Evolutionary conservation across 2,329 filamentous ascomycete genomes (phyloP), one percentile per base, ranked within the genome.

Genomic region (Fusarium solani-melongenae): DNA sequence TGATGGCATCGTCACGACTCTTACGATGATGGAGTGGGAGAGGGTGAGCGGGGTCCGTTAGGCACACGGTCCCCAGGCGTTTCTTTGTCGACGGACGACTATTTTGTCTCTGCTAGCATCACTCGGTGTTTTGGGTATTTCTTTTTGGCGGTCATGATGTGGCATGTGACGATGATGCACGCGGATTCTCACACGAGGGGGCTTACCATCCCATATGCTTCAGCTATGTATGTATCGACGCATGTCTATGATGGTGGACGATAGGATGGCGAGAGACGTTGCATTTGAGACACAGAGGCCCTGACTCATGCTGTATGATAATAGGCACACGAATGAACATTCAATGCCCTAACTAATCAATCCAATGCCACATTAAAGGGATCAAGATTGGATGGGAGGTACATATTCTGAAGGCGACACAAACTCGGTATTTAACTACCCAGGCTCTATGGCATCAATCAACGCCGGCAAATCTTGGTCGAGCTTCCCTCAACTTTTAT

Each of bases 1-100:
- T 68, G 66, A 73, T 73, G 67, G 69, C 66, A 70, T 65, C 67
- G 64, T 76, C 72, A 78, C 69, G 74, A 78, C 63, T 69, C 66
- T 78, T 76, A 78, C 61, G 76, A 77, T 46, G 59, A 65, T 36
- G 34, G 34, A 66, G 67, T 64, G 64, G 58, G 64, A 55, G 56
- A 64, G 46, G 27, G 27, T 6, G 27, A 31, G 46, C n/a, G 69
- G 76, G 44, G n/a, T 17, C 44, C 33, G 49, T 71, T 70, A 63
- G 67, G 62, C 66, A 69, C 36, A 49, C 61, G 71, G 65, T 31
- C 64, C 64, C 70, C 55, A 56, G 73, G 73, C 71, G 73, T 76
- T 77, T 71, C 39, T 69, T 76, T 76, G 51, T 70, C 66, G 31
- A 69, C 41, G 61, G 72, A 56, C 65, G 70, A 66, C 55, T 53